Base-by-base conservation (phyloP, 2,329 filamentous ascomycete genomes). In the Aspergillus caelatus region DNA sequence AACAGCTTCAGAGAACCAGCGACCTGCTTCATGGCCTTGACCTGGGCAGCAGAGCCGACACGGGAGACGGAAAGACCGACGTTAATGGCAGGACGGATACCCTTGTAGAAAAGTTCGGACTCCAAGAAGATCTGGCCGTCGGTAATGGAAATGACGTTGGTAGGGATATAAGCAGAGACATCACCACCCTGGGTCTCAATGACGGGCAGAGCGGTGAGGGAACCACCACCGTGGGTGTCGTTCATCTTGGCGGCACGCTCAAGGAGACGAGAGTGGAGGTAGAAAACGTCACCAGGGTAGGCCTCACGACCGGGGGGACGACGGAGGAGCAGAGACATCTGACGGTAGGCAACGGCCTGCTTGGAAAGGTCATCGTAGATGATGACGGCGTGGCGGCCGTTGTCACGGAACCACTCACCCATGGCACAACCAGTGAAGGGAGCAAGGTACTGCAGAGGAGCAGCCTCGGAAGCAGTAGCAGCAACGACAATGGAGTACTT, bases 1-100 rank as follows among this genome's bases (percentile, higher is more conserved):
- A 98, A 99, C 76, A 99, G 93, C 90, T 99, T 99, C 80, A 99
- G 88, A 74, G 94, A 98, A 89, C 95, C 95, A 79, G 95, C 95
- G 77, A 99, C 95, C 88, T 99, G 95, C 90, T 99, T 99, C 95
- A 99, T 99, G 85, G 95, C 94, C 92, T 98, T 99, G 83, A 98
- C 89, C 89, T 99, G 95, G 81, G 95, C 95, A 82, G 95, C 93
- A 79, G 95, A 99, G 82, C 95, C 95, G 90, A 99, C 95, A 92
- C 95, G 95, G 75, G 95, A 99, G 76, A 99, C 95, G 78, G 95
- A 99, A 76, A 99, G 92, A 95, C 95, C 95, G 91, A 99, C 95
- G 89, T 99, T 99, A 84, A 99, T 99, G 86, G 95, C 95, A 77
- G 95, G 95, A 80, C 95, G 94, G 84, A 99, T 86, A 96, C 95